phyloP scores from a whole-genome alignment of 2,329 filamentous ascomycete genomes.

The Macrophomina phaseolina region DNA sequence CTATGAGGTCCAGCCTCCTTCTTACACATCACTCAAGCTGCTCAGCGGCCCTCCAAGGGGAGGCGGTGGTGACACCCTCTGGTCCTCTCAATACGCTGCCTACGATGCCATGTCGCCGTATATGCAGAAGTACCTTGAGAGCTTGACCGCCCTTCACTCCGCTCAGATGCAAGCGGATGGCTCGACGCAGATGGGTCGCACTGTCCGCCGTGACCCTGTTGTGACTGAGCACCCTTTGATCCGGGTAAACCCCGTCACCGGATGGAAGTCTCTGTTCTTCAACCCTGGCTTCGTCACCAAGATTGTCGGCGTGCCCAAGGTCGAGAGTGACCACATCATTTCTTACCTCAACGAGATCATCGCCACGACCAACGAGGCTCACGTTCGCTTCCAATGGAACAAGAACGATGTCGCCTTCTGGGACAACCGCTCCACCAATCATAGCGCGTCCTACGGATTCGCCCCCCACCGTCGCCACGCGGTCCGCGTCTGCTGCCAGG shows the following conservation, averaged over 20 bases:
- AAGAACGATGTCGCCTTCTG: constrained; percentile 71
- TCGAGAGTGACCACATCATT: constrained; percentile 60
- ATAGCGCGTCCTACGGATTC: constrained; percentile 63
- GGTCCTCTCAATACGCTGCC: constrained; percentile 64
- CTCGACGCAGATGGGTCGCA: constrained; percentile 56
- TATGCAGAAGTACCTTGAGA: constrained; percentile 65
- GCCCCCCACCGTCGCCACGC: constrained; percentile 62
- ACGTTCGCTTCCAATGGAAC: constrained; percentile 70
- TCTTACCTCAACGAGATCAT: constrained; percentile 61
- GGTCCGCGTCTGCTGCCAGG: constrained; percentile 55
- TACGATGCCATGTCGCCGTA: constrained; percentile 61
- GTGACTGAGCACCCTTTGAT: constrained; percentile 63
- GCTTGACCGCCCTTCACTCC: constrained; percentile 62
- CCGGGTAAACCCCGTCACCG: constrained; percentile 65
- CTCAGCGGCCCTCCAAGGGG: constrained; percentile 60
- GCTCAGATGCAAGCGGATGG: constrained; percentile 61
- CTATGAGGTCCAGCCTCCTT: constrained; percentile 63
- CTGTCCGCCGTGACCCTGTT: constrained; percentile 59
- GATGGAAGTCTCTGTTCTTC: constrained; percentile 66
- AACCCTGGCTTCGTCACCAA: constrained; percentile 64
- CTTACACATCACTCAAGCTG: constrained; percentile 62
- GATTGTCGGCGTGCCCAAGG: constrained; percentile 64
- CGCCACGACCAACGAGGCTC: constrained; percentile 68
- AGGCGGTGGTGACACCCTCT: constrained; percentile 63
- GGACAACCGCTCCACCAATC: constrained; percentile 67